Evolutionary conservation across 768 basidiomycete genomes (phyloP).

Genomic region (Mrakia gelida): DNA sequence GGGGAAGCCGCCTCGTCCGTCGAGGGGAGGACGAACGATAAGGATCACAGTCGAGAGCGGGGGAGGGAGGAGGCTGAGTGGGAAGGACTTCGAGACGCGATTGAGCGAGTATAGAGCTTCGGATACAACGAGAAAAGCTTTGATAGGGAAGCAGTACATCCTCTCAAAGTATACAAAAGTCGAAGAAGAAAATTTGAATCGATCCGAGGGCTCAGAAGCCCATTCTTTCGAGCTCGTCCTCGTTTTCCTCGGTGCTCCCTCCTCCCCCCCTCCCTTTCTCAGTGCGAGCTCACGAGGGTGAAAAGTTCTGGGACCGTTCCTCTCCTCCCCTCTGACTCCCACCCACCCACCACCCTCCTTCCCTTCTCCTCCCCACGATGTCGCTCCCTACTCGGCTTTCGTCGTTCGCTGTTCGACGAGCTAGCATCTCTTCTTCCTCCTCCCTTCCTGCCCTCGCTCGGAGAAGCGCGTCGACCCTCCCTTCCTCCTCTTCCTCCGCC

Average conservation of each 20-base stretch:
- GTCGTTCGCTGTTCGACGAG: constrained; percentile 12
- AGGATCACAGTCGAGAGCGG: no score
- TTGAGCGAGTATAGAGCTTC: no score
- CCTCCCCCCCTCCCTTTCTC: background rate
- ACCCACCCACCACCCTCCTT: background rate
- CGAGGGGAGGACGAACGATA: no score
- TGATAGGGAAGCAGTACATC: no score
- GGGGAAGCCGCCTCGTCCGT: no score
- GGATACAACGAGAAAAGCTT: no score
- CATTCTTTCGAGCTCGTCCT: no score
- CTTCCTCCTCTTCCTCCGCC: background rate
- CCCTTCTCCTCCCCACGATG: background rate
- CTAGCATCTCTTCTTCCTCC: background rate
- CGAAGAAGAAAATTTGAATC: no score
- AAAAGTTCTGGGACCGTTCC: background rate
- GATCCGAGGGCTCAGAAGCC: no score
- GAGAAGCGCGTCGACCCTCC: background rate
- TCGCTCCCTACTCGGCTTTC: constrained; percentile 19
- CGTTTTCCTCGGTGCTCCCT: background rate
- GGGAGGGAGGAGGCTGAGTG: no score
- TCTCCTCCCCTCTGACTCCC: background rate
- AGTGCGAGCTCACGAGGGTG: background rate
- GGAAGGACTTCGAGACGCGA: background rate
- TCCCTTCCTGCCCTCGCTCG: background rate
- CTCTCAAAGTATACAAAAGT: no score